Base-by-base conservation (phyloP, 116 monocot species). In the Cymodocea nodosa region DNA sequence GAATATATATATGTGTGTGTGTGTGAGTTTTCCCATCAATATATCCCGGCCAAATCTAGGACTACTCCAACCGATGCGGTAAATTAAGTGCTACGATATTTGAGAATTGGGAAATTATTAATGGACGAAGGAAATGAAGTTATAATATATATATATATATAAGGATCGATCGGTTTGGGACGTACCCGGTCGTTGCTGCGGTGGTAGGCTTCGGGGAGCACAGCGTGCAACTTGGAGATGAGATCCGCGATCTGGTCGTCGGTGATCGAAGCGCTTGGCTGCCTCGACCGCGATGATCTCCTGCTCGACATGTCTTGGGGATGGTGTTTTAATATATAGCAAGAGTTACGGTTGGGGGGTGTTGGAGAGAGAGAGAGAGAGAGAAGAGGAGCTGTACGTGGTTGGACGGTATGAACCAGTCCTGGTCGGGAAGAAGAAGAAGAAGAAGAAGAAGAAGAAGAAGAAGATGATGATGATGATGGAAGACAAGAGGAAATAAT, bases 181-280 rank as follows among this genome's bases (percentile, higher is more conserved):
- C 68, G 0, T 24, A 78, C 78, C 73, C 73, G 62, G 50, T 57
- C 64, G 22, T 53, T 51, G 15, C 59, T 50, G 22, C 44, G 49
- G 35, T 20, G 8, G 20, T 56, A 68, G 0, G 73, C 50, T 30
- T 78, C 73, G 0, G 93, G 89, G 19, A 93, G 84, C 13, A 86
- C 51, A 15, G 81, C 55, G 44, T 84, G 89, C 34, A 93, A 51
- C 78, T 93, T 89, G 20, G 86, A 82, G 39, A 93, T 53, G 37
- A 93, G 86, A 13, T 93, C 89, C 18, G 59, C 71, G 52, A 93
- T 93, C 68, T 93, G 89, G n/a, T 93, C 93, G 1, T 89, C 89
- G 8, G 80, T 82, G 71, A 93, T 93, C 69, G 79, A 72, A 5
- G 81, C 76, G 76, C 72, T 74, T 6, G 85, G 74, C 57, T 80